Evolutionary conservation across 2,329 filamentous ascomycete species (phyloP), one percentile per base, ranked within the genome.

Genomic region (Chrysosporium queenslandicum): DNA sequence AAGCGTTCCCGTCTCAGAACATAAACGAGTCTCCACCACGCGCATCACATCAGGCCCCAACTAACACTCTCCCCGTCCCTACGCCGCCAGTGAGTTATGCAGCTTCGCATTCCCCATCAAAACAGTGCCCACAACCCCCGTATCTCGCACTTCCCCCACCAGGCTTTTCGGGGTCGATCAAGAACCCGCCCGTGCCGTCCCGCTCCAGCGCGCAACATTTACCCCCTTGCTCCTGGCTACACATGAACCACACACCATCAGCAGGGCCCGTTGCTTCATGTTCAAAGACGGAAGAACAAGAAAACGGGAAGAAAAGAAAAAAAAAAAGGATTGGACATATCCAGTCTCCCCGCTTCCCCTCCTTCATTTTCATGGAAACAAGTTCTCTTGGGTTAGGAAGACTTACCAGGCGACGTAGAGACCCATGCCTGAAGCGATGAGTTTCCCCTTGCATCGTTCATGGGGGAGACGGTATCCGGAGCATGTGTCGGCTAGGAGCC

Each of bases 391-490:
- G 32, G 32, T n/a, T n/a, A n/a, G 12, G 32, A 14, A 37, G 14
- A 37, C 40, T 43, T 27, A 43, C 40, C 40, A 43, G 14, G 4
- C 40, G 2, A 25, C 6, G 9, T 12, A 12, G 20, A 18, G 12
- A 29, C 4, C 9, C 23, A 27, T 3, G 21, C 12, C 6, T 7
- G 40, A 34, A 9, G 21, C 46, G 20, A 49, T 9, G 12, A 39
- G 20, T 29, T 49, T 49, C 25, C 46, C 46, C 30, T 29, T 16
- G 46, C 46, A 49, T 20, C n/a, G 30, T 34, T 49, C 46, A 6
- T 49, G 20, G 9, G 30, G 18, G 25, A 39, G 21, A 18, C 46
- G 46, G 32, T 49, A 39, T 39, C 46, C 46, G 14, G 34, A 11
- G 12, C 46, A 49, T 16, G 20, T 20, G n/a, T 14, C 21, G 9